Evolutionary conservation across 1,284 basidiomycete genomes (phyloP), one percentile per base, ranked within the genome.

Genomic region (Wolfiporia cocos): DNA sequence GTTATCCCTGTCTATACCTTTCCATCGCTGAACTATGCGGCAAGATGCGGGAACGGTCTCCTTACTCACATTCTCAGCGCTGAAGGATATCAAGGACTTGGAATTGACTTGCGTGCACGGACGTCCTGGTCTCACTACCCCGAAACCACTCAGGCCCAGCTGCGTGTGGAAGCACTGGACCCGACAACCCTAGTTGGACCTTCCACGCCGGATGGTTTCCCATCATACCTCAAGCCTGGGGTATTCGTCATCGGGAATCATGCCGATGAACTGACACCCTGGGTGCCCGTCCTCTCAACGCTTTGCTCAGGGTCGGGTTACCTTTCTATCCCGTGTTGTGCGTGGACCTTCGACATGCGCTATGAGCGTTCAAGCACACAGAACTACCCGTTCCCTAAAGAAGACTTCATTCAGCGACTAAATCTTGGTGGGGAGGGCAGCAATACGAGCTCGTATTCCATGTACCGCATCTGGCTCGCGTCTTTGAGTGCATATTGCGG

Each of bases 201-300:
- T 19, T 11, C 33, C 22, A 10, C 33, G 6, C 18, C 33, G 10
- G 15, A 24, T 14, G 40, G 43, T 11, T 49, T 53, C 39, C 51
- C 52, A 6, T n/a, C n/a, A n/a, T 58, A 55, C 41, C 53, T 70
- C 12, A 52, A 54, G 7, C 61, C 62, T 3, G 78, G 73, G 0
- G 65, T 72, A 1, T 98, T 96, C 64, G 64, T 98, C 39, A 86
- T 99, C 36, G 93, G 90, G 9, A 98, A 98, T 63, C 94, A 99
- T 61, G 88, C 94, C 0, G 94, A 99, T 64, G 94, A 99, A 56
- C 71, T 99, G 14, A 95, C 94, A 34, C 91, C 90, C 0, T 94
- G 90, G 90, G 63, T 90, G 3, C 84, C 91, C 0, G 70, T 92
- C 0, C 65, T 91, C 5, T 73, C 84, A 0, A 77, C 86, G 0